phyloP scores from a whole-genome alignment of 192 early-diverging fungal species.

The Linnemannia exigua region DNA sequence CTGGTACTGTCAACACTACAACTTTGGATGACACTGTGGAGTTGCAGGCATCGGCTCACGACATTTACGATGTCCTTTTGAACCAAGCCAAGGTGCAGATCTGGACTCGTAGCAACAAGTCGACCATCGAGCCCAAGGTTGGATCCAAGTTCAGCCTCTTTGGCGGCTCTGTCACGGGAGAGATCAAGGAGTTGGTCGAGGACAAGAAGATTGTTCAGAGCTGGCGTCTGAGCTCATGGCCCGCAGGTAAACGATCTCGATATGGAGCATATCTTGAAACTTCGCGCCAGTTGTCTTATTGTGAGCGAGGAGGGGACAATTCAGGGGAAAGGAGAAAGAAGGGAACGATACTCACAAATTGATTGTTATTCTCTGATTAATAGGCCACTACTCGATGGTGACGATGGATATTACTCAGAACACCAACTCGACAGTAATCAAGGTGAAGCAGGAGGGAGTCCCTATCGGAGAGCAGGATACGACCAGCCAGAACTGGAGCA shows the following conservation, averaged over 20 bases:
- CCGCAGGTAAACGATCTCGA: slow-evolving; percentile 62
- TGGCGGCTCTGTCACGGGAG: slow-evolving; percentile 90
- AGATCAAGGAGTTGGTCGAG: slow-evolving; percentile 76
- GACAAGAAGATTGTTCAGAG: slow-evolving; percentile 86
- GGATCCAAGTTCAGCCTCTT: slow-evolving; percentile 83
- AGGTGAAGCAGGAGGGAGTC: slow-evolving; percentile 85
- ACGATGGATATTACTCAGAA: slow-evolving; percentile 80
- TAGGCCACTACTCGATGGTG: slow-evolving; percentile 88
- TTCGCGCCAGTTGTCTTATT: too few species aligned
- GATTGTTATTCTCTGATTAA: background rate
- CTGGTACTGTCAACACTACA: slow-evolving; percentile 69
- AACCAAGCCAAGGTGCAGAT: slow-evolving; percentile 77
- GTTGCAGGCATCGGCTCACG: slow-evolving; percentile 84
- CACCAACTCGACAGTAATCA: slow-evolving; percentile 74
- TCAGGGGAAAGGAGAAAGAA: background rate
- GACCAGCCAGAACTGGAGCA: slow-evolving; percentile 89
- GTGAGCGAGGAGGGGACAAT: background rate
- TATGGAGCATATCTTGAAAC: too few species aligned
- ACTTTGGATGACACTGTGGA: slow-evolving; percentile 82
- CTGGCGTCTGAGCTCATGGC: slow-evolving; percentile 92
- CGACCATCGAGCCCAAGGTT: slow-evolving; percentile 72
- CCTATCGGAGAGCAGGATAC: slow-evolving; percentile 90
- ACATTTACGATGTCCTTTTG: slow-evolving; percentile 86
- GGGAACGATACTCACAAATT: too few species aligned
- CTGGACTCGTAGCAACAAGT: slow-evolving; percentile 84